Evolutionary conservation across 345 rosid species (phyloP), one percentile per base, ranked within the genome.

Genomic region (Eucalyptus cloeziana): DNA sequence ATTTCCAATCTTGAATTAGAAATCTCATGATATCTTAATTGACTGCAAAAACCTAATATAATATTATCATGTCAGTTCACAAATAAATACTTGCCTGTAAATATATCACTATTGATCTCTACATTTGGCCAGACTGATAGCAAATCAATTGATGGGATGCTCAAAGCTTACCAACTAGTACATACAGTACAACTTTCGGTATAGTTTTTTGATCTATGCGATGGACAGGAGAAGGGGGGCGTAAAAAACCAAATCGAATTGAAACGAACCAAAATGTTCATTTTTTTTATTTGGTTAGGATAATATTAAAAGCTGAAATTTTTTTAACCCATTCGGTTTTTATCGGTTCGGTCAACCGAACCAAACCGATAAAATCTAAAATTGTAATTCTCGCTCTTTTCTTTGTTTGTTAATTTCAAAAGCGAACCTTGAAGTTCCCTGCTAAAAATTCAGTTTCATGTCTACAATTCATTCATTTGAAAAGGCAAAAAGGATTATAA

Each of bases 301-400:
- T 52, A 52, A 52, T 52, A 52, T 52, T 1, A 52, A 52, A 49
- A 52, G 7, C 1, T 17, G 56, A 52, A 52, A 17, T 0, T 17
- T 52, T 51, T 19, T 52, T 17, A 52, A 52, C 1, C 2, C 0
- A 2, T 51, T 51, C 0, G 7, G 22, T 51, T 51, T 51, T 51
- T 51, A 17, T 52, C 4, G 4, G 56, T 51, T 17, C 1, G 4
- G 8, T 51, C 3, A 51, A 17, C 0, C 0, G 1, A 51, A 51
- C 2, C 9, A 51, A 51, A 17, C 0, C 0, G 4, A 17, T 52
- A 52, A 52, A 52, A 52, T 19, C 9, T 17, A 52, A 52, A 52
- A 52, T 17, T 52, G 3, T 52, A 52, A 52, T 17, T 52, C 9
- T 52, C 1, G 4, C 56, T 52, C 4, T 52, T 52, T 19, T 52